Evolutionary conservation across 2,329 filamentous ascomycete genomes (phyloP).

Genomic region (Arthrobotrys entomopaga): DNA sequence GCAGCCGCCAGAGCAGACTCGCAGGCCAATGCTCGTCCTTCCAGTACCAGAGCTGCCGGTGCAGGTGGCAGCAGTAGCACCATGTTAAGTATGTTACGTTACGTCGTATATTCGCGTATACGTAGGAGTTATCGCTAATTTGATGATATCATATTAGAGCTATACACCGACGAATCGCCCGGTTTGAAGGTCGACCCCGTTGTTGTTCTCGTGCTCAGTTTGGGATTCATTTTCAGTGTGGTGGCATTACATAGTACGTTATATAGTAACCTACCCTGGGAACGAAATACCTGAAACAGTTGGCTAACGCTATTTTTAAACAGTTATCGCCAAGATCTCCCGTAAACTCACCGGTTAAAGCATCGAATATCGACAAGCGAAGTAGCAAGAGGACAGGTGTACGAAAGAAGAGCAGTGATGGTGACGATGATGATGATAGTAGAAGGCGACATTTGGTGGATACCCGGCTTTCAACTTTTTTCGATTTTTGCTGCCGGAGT

Average conservation of each 20-base stretch:
- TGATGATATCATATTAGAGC: conserved; percentile 66
- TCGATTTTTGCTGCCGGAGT: conserved; percentile 6
- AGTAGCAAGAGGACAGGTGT: neutral
- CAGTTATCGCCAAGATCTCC: conserved; percentile 95
- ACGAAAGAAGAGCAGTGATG: neutral
- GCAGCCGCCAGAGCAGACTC: conserved; percentile 98
- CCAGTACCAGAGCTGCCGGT: conserved; percentile 90
- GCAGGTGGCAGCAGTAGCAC: conserved; percentile 96
- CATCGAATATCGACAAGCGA: neutral
- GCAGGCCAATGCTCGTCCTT: conserved; percentile 89
- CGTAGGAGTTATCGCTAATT: neutral
- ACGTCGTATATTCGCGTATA: neutral
- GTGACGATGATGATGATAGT: neutral
- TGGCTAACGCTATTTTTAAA: conserved; percentile 54
- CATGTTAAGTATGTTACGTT: conserved; percentile 82
- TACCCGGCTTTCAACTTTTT: neutral
- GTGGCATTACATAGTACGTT: conserved; percentile 93
- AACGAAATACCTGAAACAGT: conserved; percentile 11
- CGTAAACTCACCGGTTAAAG: conserved; percentile 73
- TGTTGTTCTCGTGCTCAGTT: conserved; percentile 91
- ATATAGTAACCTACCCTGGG: neutral
- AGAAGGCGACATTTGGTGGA: conserved; percentile 8
- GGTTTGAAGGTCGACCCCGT: conserved; percentile 98
- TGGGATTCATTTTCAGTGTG: conserved; percentile 99
- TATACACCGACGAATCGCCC: conserved; percentile 98